These are phyloP conservation scores for Camellia lanceoleosa DNA, from an alignment of 148 eudicot genomes.

Conservation along the genomic window DNA sequence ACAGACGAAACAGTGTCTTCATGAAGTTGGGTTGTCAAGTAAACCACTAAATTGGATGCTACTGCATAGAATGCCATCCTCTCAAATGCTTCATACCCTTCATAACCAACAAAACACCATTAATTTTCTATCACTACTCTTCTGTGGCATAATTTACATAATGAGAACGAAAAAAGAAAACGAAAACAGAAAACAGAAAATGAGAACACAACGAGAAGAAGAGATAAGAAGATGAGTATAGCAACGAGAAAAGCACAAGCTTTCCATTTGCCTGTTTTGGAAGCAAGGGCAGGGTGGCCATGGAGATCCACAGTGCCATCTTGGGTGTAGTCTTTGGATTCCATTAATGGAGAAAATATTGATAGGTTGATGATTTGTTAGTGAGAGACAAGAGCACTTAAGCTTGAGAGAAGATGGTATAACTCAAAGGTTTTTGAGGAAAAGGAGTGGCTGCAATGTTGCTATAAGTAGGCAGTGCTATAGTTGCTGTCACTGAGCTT, in stretches of 20 bases:
- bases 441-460: not conserved
- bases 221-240: conserved; percentile 21
- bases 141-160: too few relatives aligned
- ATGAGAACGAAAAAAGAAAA: not conserved
- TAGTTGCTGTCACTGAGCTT: not conserved
- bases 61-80: conserved; percentile 90
- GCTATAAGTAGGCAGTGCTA: conserved; percentile 5
- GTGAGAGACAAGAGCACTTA: not conserved
- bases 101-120: not conserved
- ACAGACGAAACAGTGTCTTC: conserved; percentile 89
- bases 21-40: conserved; percentile 72
- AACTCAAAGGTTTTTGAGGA: too few relatives aligned
- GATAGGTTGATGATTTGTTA: not conserved
- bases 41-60: conserved; percentile 81
- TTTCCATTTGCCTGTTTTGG: conserved; percentile 84
- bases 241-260: conserved; percentile 83
- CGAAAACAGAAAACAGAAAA: not conserved
- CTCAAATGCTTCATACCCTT: conserved; percentile 80
- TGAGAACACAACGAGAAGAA: not conserved
- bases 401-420: not conserved
- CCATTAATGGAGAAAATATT: conserved; percentile 22
- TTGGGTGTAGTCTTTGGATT: conserved; percentile 50
- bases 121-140: not conserved
- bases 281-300: conserved; percentile 65
- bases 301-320: conserved; percentile 81